These are phyloP conservation scores for Brassica rapa DNA, from an alignment of 345 rosid species.

Conservation along the genomic window DNA sequence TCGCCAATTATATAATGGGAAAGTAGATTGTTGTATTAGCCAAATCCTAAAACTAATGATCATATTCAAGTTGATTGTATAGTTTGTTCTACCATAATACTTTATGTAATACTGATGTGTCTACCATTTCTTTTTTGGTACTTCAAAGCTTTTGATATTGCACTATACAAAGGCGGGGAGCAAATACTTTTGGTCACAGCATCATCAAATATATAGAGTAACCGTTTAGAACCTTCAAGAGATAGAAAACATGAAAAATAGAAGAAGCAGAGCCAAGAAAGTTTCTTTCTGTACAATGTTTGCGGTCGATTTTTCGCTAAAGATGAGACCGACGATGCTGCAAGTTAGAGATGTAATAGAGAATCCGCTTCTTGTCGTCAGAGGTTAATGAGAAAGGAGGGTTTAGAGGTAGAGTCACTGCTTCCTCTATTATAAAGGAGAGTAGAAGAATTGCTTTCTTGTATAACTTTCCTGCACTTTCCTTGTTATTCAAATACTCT, in stretches of 20 bases:
- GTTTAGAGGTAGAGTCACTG: slow-evolving; percentile 54
- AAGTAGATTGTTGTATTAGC: no score
- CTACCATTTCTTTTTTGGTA: background rate
- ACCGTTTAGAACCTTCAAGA: slow-evolving; percentile 8
- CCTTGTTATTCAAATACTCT: slow-evolving; percentile 60
- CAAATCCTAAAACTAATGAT: no score
- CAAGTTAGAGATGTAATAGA: slow-evolving; percentile 56
- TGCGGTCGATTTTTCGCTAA: slow-evolving; percentile 22
- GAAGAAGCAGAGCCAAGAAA: slow-evolving; percentile 12
- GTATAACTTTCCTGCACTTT: slow-evolving; percentile 54
- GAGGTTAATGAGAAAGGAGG: slow-evolving; percentile 57
- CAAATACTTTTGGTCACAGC: slow-evolving; percentile 34
- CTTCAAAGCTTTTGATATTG: slow-evolving; percentile 16
- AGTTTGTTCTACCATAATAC: background rate
- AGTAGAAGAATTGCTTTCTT: slow-evolving; percentile 69
- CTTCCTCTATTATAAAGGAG: slow-evolving; percentile 64
- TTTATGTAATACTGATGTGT: background rate
- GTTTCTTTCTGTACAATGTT: slow-evolving; percentile 38
- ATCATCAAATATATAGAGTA: slow-evolving; percentile 31
- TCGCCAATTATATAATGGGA: no score
- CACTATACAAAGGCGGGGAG: slow-evolving; percentile 26
- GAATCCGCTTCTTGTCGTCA: slow-evolving; percentile 55
- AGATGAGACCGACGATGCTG: slow-evolving; percentile 55
- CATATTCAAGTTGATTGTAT: background rate
- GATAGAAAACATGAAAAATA: background rate